phyloP scores from a whole-genome alignment of 176 grass and related monocot species.

The Cocos nucifera region DNA sequence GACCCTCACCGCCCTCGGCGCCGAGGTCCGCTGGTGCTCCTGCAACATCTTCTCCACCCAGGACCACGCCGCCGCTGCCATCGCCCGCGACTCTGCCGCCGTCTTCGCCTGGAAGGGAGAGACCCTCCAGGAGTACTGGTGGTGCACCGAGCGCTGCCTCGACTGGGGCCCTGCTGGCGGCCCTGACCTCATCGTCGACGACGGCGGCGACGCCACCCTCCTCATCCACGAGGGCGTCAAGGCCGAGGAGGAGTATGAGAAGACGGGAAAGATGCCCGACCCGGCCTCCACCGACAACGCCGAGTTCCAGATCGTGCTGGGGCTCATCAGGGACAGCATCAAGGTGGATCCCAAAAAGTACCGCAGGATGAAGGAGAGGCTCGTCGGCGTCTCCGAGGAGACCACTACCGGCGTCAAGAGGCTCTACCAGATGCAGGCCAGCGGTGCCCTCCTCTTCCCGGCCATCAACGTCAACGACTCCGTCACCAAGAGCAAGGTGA shows the following conservation, averaged over 20 bases:
- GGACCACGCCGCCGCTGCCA: slow-evolving; percentile 88
- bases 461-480: slow-evolving; percentile 95
- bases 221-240: slow-evolving; percentile 89
- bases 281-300: slow-evolving; percentile 80
- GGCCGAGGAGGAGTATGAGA: slow-evolving; percentile 91
- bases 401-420: slow-evolving; percentile 89
- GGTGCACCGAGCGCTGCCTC: slow-evolving; percentile 96
- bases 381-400: slow-evolving; percentile 93
- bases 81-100: slow-evolving; percentile 75
- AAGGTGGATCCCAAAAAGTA: slow-evolving; percentile 62
- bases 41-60: too few relatives aligned
- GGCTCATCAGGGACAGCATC: slow-evolving; percentile 78
- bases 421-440: slow-evolving; percentile 86
- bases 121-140: slow-evolving; percentile 98
- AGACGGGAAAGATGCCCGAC: slow-evolving; percentile 56
- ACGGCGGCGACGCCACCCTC: slow-evolving; percentile 77
- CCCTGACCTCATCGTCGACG: slow-evolving; percentile 94
- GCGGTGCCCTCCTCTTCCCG: slow-evolving; percentile 69
- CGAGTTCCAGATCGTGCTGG: slow-evolving; percentile 94
- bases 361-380: slow-evolving; percentile 89
- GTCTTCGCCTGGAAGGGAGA: slow-evolving; percentile 98
- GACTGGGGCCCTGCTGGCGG: slow-evolving; percentile 70
- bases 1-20: slow-evolving; percentile 51
- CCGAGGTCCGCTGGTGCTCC: too few relatives aligned
- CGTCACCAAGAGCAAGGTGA: slow-evolving; percentile 98